Percentiles rank a stretch among this genome's conserved stretches.
phyloP scores from a whole-genome alignment of 805 yeast genomes.

The Sugiyamaella boreocaroliniensis region DNA sequence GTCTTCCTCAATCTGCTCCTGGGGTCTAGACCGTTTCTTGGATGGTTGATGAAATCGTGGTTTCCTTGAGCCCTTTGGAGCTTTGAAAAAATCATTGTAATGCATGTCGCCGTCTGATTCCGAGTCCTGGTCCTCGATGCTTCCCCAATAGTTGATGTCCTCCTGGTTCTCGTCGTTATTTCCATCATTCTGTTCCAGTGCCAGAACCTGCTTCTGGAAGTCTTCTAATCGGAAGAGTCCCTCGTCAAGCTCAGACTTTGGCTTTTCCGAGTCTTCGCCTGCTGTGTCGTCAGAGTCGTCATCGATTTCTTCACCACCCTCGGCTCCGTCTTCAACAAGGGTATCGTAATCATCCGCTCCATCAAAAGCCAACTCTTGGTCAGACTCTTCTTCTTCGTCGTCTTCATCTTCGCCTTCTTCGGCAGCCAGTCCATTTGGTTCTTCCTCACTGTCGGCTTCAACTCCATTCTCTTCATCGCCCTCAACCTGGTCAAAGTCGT shows the following conservation, averaged over 20 bases:
- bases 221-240: slow-evolving; percentile 80
- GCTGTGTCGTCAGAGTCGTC: slow-evolving; percentile 26
- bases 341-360: slow-evolving; percentile 24
- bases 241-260: slow-evolving; percentile 52
- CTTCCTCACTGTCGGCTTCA: slow-evolving; percentile 15
- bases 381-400: slow-evolving; percentile 24
- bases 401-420: slow-evolving; percentile 26
- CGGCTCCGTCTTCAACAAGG: slow-evolving; percentile 31
- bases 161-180: slow-evolving; percentile 43
- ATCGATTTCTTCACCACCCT: slow-evolving; percentile 21
- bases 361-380: slow-evolving; percentile 3
- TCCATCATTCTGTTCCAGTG: slow-evolving; percentile 43
- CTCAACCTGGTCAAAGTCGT: slow-evolving; percentile 14
- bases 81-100: slow-evolving; percentile 36
- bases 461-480: no score
- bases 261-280: slow-evolving; percentile 20
- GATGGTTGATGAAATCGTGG: neutral
- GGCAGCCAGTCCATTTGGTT: slow-evolving; percentile 24
- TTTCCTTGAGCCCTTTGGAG: slow-evolving; percentile 23
- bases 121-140: slow-evolving; percentile 36
- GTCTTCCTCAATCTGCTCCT: slow-evolving; percentile 12
- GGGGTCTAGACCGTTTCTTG: slow-evolving; percentile 4
- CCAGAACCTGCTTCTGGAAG: slow-evolving; percentile 69
- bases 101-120: slow-evolving; percentile 37
- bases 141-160: slow-evolving; percentile 40